These are phyloP conservation scores for Rutstroemia sp. DNA, from an alignment of 2,329 filamentous ascomycete species.

Conservation along the genomic window DNA sequence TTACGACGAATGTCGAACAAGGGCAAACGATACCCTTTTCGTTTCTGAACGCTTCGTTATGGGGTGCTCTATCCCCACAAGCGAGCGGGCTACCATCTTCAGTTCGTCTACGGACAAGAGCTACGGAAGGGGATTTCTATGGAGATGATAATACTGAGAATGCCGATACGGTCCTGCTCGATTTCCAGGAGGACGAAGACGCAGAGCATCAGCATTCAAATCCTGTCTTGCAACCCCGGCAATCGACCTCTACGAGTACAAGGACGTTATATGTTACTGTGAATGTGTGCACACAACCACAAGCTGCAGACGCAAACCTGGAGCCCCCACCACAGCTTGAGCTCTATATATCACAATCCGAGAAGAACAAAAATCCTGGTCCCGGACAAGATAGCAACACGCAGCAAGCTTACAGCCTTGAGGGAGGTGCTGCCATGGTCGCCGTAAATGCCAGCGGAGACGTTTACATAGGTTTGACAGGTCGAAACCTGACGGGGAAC, in stretches of 20 bases:
- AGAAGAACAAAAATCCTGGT: constrained; percentile 58
- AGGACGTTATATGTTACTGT: constrained; percentile 66
- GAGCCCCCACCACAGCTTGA: constrained; percentile 61
- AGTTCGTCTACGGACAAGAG: constrained; percentile 19
- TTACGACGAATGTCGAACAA: constrained; percentile 50
- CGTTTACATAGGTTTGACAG: constrained; percentile 70
- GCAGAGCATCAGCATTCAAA: not conserved
- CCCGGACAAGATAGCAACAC: constrained; percentile 34
- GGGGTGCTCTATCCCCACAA: constrained; percentile 34
- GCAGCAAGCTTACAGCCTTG: constrained; percentile 19
- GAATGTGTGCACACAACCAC: constrained; percentile 77
- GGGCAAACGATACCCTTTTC: constrained; percentile 58
- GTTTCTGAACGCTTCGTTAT: constrained; percentile 50
- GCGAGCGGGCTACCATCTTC: constrained; percentile 31
- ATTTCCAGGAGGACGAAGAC: not conserved
- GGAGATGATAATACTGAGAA: constrained; percentile 3
- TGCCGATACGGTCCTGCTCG: not conserved
- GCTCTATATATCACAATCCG: constrained; percentile 66
- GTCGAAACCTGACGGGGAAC: constrained; percentile 50
- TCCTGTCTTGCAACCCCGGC: constrained; percentile 13
- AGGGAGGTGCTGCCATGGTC: constrained; percentile 38
- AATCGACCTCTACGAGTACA: constrained; percentile 12
- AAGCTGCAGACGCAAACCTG: constrained; percentile 15
- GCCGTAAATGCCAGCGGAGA: constrained; percentile 54
- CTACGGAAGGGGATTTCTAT: constrained; percentile 12